Evolutionary conservation across 805 yeast genomes (phyloP).

Genomic region (Starmerella lactis-condensi): DNA sequence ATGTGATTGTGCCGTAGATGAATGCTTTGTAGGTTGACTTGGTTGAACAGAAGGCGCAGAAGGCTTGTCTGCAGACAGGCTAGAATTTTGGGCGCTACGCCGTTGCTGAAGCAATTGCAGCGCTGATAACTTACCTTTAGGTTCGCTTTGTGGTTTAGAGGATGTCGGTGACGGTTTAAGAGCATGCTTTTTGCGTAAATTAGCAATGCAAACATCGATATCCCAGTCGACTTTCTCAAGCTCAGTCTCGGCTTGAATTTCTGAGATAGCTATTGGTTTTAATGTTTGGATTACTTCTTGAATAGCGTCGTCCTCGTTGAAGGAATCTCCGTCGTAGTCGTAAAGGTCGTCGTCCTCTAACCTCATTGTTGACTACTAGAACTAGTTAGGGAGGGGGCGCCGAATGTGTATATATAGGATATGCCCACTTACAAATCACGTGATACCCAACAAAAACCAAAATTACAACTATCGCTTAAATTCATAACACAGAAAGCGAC

Average conservation of each 20-base stretch:
- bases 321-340: slow-evolving; percentile 14
- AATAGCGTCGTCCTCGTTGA: slow-evolving; percentile 13
- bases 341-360: slow-evolving; percentile 14
- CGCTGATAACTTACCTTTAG: slow-evolving; percentile 16
- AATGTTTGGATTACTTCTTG: slow-evolving; percentile 13
- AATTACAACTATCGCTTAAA: too few species aligned
- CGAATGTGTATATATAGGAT: too few species aligned
- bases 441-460: too few species aligned
- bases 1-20: too few species aligned
- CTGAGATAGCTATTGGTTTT: slow-evolving; percentile 9
- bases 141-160: slow-evolving; percentile 2
- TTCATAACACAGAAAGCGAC: too few species aligned
- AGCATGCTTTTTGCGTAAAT: slow-evolving; percentile 8
- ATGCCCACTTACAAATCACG: too few species aligned
- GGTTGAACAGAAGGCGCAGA: slow-evolving; percentile 1
- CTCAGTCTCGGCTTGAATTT: slow-evolving; percentile 14
- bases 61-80: too few species aligned
- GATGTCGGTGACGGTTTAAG: slow-evolving; percentile 6
- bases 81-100: too few species aligned
- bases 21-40: too few species aligned
- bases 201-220: slow-evolving; percentile 16
- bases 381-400: too few species aligned
- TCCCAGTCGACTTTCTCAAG: slow-evolving; percentile 17
- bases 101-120: slow-evolving; percentile 4
- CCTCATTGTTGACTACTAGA: too few species aligned